phyloP scores from a whole-genome alignment of 345 rosid genomes.

The Erysimum cheiranthoides region DNA sequence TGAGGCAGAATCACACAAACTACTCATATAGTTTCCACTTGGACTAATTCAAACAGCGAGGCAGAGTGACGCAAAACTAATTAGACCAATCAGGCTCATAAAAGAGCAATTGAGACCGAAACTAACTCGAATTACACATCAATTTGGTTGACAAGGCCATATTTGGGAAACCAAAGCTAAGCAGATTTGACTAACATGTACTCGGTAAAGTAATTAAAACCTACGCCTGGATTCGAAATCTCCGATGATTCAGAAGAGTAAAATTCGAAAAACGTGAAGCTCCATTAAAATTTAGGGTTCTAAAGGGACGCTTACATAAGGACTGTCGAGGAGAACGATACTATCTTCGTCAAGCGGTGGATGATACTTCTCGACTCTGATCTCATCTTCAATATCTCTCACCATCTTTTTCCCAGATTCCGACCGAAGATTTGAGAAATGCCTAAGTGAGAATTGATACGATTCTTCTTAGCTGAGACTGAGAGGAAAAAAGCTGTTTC shows the following conservation, averaged over 20 bases:
- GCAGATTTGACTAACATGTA: conserved; percentile 1
- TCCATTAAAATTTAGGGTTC: conserved; percentile 1
- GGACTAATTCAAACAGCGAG: too few species aligned
- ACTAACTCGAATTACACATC: conserved; percentile 3
- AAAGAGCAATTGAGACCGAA: not conserved
- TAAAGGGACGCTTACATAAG: conserved; percentile 54
- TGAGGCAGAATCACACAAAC: not conserved
- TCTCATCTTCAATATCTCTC: conserved; percentile 56
- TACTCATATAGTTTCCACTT: not conserved
- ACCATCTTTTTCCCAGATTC: conserved; percentile 40
- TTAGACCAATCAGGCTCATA: not conserved
- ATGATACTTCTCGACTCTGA: conserved; percentile 81
- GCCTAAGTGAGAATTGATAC: conserved; percentile 1
- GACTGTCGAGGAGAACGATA: conserved; percentile 75
- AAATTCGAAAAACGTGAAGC: not conserved
- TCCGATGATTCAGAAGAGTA: not conserved
- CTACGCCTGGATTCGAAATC: not conserved
- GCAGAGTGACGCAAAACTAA: not conserved
- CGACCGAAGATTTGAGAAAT: conserved; percentile 3
- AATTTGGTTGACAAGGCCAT: not conserved
- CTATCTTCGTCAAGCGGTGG: conserved; percentile 83
- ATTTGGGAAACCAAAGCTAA: not conserved
- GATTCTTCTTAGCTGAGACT: conserved; percentile 4
- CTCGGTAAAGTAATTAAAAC: too few species aligned
- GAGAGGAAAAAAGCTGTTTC: conserved; percentile 14